These are phyloP conservation scores for Penicillium sp. DNA, from an alignment of 2,329 filamentous ascomycete genomes.

Conservation along the genomic window DNA sequence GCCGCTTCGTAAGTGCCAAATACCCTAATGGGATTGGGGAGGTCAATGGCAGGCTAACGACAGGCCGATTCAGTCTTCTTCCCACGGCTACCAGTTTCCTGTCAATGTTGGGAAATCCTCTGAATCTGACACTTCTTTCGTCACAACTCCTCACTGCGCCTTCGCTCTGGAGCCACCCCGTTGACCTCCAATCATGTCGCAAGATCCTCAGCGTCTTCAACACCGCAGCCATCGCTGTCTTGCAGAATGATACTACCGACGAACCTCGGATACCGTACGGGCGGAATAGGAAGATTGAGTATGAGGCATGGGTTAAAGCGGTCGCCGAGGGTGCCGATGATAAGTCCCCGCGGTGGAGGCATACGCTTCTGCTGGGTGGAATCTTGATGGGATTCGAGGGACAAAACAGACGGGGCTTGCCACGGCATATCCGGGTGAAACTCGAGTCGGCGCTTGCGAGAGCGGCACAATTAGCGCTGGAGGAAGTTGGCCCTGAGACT, in stretches of 20 bases:
- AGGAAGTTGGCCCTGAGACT: constrained; percentile 52
- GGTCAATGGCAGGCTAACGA: constrained; percentile 16
- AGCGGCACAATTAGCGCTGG: constrained; percentile 72
- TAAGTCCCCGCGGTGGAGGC: constrained; percentile 71
- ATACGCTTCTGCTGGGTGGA: constrained; percentile 75
- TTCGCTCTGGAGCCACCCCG: constrained; percentile 56
- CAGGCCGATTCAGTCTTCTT: constrained; percentile 45
- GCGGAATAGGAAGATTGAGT: constrained; percentile 51
- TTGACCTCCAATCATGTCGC: constrained; percentile 55
- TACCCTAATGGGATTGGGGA: constrained; percentile 1
- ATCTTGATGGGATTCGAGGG: constrained; percentile 73
- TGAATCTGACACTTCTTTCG: constrained; percentile 60
- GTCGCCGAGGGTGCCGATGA: constrained; percentile 60
- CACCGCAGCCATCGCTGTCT: constrained; percentile 54
- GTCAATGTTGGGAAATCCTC: constrained; percentile 56
- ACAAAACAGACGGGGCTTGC: constrained; percentile 62
- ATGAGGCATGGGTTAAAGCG: constrained; percentile 59
- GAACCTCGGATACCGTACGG: constrained; percentile 35
- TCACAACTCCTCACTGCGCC: constrained; percentile 59
- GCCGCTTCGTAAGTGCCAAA: constrained; percentile 51
- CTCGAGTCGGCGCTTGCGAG: constrained; percentile 71
- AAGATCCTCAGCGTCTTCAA: constrained; percentile 62
- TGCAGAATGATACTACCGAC: constrained; percentile 47
- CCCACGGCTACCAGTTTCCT: constrained; percentile 50
- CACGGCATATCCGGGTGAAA: constrained; percentile 60